Percentiles rank a stretch among this genome's conserved stretches.
Evolutionary conservation across 306 rosid genomes (phyloP).

Genomic region (Trifolium fragiferum): DNA sequence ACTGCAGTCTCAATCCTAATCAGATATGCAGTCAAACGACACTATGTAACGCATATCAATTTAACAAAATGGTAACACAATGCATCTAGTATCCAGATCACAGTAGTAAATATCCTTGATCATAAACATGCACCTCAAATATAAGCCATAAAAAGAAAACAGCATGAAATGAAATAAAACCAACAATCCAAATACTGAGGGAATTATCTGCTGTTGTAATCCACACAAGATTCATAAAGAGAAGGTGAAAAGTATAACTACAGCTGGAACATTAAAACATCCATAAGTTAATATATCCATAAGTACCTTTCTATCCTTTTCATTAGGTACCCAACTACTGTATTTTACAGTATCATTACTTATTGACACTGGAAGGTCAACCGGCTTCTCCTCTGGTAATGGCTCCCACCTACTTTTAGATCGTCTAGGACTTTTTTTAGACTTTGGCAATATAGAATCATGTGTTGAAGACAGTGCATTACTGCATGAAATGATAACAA

Average conservation of each 20-base stretch:
- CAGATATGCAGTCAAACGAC: conserved; percentile 9
- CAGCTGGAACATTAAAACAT: conserved; percentile 25
- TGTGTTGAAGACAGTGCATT: conserved; percentile 52
- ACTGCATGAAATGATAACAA: conserved; percentile 47
- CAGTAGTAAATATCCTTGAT: conserved; percentile 6
- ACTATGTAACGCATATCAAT: neutral
- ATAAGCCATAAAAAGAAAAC: conserved; percentile 9
- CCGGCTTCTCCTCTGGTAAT: conserved; percentile 78
- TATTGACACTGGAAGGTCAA: conserved; percentile 50
- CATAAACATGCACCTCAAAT: conserved; percentile 7
- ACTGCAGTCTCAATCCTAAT: conserved; percentile 7
- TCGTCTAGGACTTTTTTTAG: conserved; percentile 82
- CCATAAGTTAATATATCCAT: conserved; percentile 17
- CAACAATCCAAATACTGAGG: neutral
- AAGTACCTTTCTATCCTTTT: conserved; percentile 80
- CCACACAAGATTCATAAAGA: conserved; percentile 13
- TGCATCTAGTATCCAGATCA: conserved; percentile 8
- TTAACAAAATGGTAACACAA: neutral
- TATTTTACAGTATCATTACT: conserved; percentile 53
- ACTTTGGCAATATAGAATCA: conserved; percentile 60
- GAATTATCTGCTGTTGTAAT: neutral
- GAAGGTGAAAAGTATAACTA: conserved; percentile 3
- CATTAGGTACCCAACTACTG: conserved; percentile 66
- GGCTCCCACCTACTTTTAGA: conserved; percentile 99
- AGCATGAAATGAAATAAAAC: conserved; percentile 16